phyloP scores from a whole-genome alignment of 805 yeast species.

The Lipomyces japonicus region DNA sequence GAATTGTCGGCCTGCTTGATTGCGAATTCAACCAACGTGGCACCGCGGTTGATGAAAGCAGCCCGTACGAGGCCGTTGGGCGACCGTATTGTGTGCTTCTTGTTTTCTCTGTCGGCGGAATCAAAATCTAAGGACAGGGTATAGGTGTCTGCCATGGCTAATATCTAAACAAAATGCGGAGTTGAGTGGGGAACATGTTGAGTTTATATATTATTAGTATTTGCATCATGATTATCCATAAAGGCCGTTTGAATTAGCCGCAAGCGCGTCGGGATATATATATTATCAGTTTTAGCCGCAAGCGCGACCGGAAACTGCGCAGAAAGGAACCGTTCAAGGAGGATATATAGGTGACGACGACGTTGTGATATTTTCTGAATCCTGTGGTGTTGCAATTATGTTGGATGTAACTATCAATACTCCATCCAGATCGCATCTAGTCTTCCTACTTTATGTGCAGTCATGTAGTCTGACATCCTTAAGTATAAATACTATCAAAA shows the following conservation, averaged over 20 bases:
- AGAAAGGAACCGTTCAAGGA: neutral
- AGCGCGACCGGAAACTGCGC: neutral
- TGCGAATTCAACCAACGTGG: constrained; percentile 12
- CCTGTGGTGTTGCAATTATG: neutral
- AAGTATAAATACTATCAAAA: no score
- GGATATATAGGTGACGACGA: neutral
- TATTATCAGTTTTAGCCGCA: neutral
- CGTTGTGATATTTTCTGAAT: neutral
- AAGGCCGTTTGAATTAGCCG: neutral
- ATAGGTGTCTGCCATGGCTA: neutral
- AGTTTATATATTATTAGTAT: neutral
- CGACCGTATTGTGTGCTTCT: constrained; percentile 14
- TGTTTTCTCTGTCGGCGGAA: constrained; percentile 11
- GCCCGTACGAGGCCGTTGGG: constrained; percentile 18
- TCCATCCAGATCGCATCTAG: no score
- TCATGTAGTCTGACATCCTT: no score
- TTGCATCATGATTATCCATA: neutral
- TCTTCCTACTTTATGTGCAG: no score
- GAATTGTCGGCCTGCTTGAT: constrained; percentile 9
- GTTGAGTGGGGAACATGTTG: neutral
- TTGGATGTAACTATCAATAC: neutral
- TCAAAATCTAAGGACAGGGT: constrained; percentile 22
- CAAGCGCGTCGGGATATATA: no score
- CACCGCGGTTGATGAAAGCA: constrained; percentile 23
- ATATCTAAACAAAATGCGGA: neutral